phyloP scores from a whole-genome alignment of 2,329 filamentous ascomycete species.

The Hypoxylon sp. region DNA sequence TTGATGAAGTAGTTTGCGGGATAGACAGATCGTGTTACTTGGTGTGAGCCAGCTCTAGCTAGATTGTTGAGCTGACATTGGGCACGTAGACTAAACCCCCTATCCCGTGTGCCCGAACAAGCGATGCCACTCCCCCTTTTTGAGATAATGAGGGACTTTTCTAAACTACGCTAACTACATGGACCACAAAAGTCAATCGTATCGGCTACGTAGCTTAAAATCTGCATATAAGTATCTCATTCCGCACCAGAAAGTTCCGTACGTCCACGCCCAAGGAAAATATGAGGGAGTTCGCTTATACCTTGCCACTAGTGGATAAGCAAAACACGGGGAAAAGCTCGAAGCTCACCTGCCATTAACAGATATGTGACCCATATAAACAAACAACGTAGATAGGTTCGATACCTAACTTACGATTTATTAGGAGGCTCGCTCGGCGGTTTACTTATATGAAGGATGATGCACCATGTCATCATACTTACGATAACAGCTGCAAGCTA shows the following conservation, averaged over 20 bases:
- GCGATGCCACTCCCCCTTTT: not conserved
- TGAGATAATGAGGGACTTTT: not conserved
- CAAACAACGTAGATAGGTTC: not conserved
- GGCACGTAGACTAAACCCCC: not conserved
- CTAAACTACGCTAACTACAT: not conserved
- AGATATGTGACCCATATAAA: conserved; percentile 4
- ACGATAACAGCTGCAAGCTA: conserved; percentile 14
- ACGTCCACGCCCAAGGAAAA: not conserved
- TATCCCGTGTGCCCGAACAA: not conserved
- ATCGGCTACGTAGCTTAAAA: not conserved
- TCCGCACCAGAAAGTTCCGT: not conserved
- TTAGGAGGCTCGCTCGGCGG: conserved; percentile 28
- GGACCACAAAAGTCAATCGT: not conserved
- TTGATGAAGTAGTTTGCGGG: not conserved
- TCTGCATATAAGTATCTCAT: not conserved
- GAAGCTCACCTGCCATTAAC: not conserved
- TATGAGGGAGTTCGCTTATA: not conserved
- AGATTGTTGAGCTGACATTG: not conserved
- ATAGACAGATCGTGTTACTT: not conserved
- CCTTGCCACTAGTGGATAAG: not conserved
- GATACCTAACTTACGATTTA: not conserved
- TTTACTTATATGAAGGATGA: conserved; percentile 30
- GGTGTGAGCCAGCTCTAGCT: no score
- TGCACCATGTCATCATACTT: conserved; percentile 35
- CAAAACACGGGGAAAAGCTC: conserved; percentile 2